Evolutionary conservation across 331 rosid genomes (phyloP).

Genomic region (Ulmus americana): DNA sequence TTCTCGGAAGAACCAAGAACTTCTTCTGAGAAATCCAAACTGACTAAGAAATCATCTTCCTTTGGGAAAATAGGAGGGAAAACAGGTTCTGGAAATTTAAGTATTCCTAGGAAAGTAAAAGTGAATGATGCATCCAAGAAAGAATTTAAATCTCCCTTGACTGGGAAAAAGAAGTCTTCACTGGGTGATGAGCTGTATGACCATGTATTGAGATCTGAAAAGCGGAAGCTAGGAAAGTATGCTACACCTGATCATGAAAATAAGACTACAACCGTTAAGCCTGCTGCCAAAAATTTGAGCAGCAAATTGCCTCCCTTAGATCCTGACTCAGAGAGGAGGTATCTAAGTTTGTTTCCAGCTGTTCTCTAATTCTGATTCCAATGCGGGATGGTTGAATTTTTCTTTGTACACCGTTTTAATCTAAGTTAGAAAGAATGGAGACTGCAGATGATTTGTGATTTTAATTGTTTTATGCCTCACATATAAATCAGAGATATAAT

Average conservation of each 20-base stretch:
- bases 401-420: not conserved
- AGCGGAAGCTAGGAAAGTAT: slow-evolving; percentile 29
- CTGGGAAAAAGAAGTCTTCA: slow-evolving; percentile 32
- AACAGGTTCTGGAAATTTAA: slow-evolving; percentile 28
- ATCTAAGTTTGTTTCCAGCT: slow-evolving; percentile 16
- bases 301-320: slow-evolving; percentile 38
- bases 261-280: slow-evolving; percentile 16
- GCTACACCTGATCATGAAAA: slow-evolving; percentile 23
- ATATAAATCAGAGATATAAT: not conserved
- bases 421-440: not conserved
- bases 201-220: slow-evolving; percentile 22
- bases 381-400: slow-evolving; percentile 8
- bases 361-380: not conserved
- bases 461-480: slow-evolving; percentile 11
- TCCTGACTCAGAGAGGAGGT: slow-evolving; percentile 70
- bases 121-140: slow-evolving; percentile 23
- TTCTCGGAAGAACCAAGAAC: slow-evolving; percentile 24
- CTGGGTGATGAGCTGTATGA: slow-evolving; percentile 36
- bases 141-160: slow-evolving; percentile 18
- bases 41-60: slow-evolving; percentile 31
- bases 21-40: slow-evolving; percentile 26
- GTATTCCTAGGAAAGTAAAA: slow-evolving; percentile 31
- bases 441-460: not conserved
- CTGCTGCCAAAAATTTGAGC: slow-evolving; percentile 24
- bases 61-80: slow-evolving; percentile 22